Conservation (phyloP, 192 early-diverging fungal genomes). For the Gigaspora rosea region DNA sequence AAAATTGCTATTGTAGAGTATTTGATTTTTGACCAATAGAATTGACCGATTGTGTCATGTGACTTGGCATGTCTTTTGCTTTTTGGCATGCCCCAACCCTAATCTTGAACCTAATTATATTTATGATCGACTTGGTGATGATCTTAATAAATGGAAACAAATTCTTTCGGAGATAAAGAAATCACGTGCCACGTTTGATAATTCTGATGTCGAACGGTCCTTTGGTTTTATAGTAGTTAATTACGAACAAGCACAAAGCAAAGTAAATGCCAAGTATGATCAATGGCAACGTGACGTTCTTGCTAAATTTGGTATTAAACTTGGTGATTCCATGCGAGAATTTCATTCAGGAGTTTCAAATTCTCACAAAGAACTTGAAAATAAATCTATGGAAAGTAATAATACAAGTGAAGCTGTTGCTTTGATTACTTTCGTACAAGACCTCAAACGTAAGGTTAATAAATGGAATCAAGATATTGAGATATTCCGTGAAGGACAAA, state of each 20-base stretch:
- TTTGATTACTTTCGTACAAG: conserved; percentile 95
- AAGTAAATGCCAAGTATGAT: conserved; percentile 98
- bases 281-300: conserved; percentile 96
- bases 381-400: conserved; percentile 79
- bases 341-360: conserved; percentile 76
- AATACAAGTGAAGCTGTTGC: conserved; percentile 89
- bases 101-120: conserved; percentile 82
- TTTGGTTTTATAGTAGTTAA: conserved; percentile 89
- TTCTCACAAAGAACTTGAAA: conserved; percentile 83
- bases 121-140: conserved; percentile 79
- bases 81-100: too few species aligned
- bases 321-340: conserved; percentile 79
- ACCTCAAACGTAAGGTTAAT: conserved; percentile 81
- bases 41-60: too few species aligned
- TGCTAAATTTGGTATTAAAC: conserved; percentile 82
- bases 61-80: too few species aligned
- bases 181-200: conserved; percentile 94
- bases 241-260: conserved; percentile 98
- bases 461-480: conserved; percentile 84
- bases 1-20: too few species aligned
- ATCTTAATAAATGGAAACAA: conserved; percentile 90
- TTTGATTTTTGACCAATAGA: too few species aligned
- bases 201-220: conserved; percentile 82
- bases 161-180: conserved; percentile 94
- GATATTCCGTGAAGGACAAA: conserved; percentile 88